These are phyloP conservation scores for Pythium aristosporum DNA, from an alignment of 352 stramenopile species.

Conservation along the genomic window DNA sequence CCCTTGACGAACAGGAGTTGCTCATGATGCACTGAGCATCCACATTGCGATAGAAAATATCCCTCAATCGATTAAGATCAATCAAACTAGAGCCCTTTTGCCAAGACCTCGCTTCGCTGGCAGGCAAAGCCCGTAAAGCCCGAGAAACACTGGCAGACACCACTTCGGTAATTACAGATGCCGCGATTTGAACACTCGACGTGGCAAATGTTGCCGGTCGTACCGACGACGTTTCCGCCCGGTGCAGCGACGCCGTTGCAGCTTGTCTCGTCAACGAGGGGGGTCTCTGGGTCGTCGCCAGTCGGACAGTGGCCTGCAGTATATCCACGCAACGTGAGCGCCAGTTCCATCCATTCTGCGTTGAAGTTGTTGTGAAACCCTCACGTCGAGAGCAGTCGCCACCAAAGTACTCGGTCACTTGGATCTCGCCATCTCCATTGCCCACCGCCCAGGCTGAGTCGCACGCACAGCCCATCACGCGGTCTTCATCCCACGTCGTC, in stretches of 20 bases:
- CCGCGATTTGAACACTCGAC: conserved; percentile 92
- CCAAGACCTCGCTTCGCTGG: conserved; percentile 42
- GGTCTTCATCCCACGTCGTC: conserved; percentile 89
- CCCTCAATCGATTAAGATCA: background rate
- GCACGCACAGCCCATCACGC: conserved; percentile 89
- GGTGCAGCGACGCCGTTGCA: conserved; percentile 51
- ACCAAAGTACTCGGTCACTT: conserved; percentile 88
- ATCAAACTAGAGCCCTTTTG: conserved; percentile 17
- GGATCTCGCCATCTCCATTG: conserved; percentile 61
- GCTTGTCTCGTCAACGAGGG: conserved; percentile 62
- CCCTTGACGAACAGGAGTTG: conserved; percentile 83
- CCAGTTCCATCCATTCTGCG: background rate
- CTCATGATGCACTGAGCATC: conserved; percentile 54
- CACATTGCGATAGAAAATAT: background rate
- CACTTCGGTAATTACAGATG: conserved; percentile 84
- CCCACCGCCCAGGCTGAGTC: conserved; percentile 87
- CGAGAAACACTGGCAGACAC: conserved; percentile 86
- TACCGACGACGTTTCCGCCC: conserved; percentile 41
- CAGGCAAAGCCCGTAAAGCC: conserved; percentile 71
- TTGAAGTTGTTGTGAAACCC: conserved; percentile 4
- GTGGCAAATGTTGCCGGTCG: conserved; percentile 84
- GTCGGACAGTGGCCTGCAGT: conserved; percentile 71
- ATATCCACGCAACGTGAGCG: background rate
- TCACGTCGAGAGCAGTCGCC: conserved; percentile 81
- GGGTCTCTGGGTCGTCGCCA: conserved; percentile 74